phyloP scores from a whole-genome alignment of 495 filamentous ascomycete genomes.

The Gamarada debralockiae region DNA sequence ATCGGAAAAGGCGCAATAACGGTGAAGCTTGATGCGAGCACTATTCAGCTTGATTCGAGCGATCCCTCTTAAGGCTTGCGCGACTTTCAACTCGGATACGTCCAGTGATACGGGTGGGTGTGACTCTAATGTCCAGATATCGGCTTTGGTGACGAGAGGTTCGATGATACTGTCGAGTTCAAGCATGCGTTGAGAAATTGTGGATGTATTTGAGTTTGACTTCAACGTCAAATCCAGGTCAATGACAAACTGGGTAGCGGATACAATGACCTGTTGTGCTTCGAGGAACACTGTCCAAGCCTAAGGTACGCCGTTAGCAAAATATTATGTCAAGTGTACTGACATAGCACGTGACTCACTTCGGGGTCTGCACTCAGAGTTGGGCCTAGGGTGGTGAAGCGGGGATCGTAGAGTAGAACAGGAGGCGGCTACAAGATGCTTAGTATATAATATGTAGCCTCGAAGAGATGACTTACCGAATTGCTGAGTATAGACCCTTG shows the following conservation, averaged over 20 bases:
- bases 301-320: conserved; percentile 26
- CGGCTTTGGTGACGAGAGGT: conserved; percentile 43
- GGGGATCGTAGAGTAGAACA: conserved; percentile 51
- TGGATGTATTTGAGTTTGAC: background rate
- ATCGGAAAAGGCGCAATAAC: conserved; percentile 57
- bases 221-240: conserved; percentile 14
- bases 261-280: conserved; percentile 52
- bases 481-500: conserved; percentile 59
- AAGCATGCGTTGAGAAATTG: conserved; percentile 46
- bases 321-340: background rate
- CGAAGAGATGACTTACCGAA: conserved; percentile 40
- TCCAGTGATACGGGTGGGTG: conserved; percentile 35
- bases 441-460: too few relatives aligned
- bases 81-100: conserved; percentile 44
- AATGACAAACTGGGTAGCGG: conserved; percentile 52
- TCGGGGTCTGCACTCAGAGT: conserved; percentile 47
- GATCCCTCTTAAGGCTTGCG: conserved; percentile 49
- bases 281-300: conserved; percentile 53
- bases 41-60: conserved; percentile 55
- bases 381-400: conserved; percentile 54
- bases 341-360: conserved; percentile 30
- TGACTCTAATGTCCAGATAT: conserved; percentile 33
- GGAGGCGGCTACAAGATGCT: conserved; percentile 45
- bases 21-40: conserved; percentile 58
- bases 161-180: conserved; percentile 49